phyloP scores from a whole-genome alignment of 179 eudicot species.

The Silene vulgaris region DNA sequence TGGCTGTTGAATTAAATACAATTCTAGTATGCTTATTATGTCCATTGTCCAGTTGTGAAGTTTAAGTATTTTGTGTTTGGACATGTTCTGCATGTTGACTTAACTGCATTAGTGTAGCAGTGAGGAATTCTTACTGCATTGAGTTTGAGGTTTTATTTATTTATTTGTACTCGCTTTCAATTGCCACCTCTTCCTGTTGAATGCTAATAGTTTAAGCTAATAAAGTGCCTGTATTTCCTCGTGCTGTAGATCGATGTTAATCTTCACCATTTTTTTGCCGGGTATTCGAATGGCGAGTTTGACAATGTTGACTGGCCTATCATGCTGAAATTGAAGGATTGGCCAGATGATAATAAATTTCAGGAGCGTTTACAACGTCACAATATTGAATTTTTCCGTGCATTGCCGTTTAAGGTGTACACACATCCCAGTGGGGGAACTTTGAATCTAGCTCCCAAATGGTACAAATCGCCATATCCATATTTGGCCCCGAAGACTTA shows the following conservation, averaged over 20 bases:
- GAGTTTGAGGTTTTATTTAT: neutral
- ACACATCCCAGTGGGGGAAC: constrained; percentile 49
- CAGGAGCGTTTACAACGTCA: constrained; percentile 55
- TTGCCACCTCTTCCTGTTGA: neutral
- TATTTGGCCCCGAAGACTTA: constrained; percentile 61
- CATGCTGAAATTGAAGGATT: constrained; percentile 53
- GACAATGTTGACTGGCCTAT: constrained; percentile 35
- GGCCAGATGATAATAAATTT: constrained; percentile 57
- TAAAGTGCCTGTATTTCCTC: neutral
- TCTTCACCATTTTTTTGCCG: constrained; percentile 45
- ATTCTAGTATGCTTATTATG: neutral
- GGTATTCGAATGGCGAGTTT: constrained; percentile 29
- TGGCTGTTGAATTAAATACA: neutral
- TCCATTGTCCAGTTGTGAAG: neutral
- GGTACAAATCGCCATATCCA: constrained; percentile 29
- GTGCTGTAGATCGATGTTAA: constrained; percentile 35
- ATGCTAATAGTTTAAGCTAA: neutral
- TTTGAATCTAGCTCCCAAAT: constrained; percentile 45
- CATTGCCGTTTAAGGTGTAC: constrained; percentile 58
- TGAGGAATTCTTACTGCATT: neutral
- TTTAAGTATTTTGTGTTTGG: neutral
- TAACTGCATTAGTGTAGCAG: neutral
- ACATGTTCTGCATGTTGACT: neutral
- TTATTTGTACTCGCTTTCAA: too few relatives aligned
- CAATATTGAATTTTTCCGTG: constrained; percentile 41